Conservation (phyloP, 2,329 filamentous ascomycete species). For the Clarireedia sp. region DNA sequence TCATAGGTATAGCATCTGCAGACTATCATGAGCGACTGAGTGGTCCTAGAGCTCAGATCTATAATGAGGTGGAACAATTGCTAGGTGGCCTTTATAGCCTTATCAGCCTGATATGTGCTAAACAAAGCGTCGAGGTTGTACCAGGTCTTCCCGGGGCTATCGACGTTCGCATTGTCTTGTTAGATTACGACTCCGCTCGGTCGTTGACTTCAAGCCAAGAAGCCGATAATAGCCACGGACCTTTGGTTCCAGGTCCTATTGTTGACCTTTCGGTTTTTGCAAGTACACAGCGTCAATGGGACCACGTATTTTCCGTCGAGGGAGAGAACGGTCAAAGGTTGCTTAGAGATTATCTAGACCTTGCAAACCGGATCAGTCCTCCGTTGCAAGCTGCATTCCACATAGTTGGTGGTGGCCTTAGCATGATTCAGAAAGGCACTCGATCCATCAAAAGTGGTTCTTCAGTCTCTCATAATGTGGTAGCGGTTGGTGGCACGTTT, state of each 20-base stretch:
- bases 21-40: slow-evolving; percentile 41
- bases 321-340: slow-evolving; percentile 56
- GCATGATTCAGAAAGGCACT: slow-evolving; percentile 31
- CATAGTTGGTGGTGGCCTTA: slow-evolving; percentile 45
- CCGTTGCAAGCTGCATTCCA: slow-evolving; percentile 44
- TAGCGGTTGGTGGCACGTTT: slow-evolving; percentile 88
- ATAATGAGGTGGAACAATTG: slow-evolving; percentile 62
- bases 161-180: slow-evolving; percentile 65
- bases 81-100: slow-evolving; percentile 73
- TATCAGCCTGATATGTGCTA: slow-evolving; percentile 62
- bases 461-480: slow-evolving; percentile 42
- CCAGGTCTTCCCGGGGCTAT: slow-evolving; percentile 62
- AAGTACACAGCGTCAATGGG: slow-evolving; percentile 51
- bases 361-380: slow-evolving; percentile 40
- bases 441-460: slow-evolving; percentile 8
- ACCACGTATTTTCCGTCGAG: slow-evolving; percentile 55
- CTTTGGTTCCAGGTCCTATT: slow-evolving; percentile 29
- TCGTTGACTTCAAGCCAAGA: slow-evolving; percentile 31
- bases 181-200: slow-evolving; percentile 49
- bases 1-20: slow-evolving; percentile 54
- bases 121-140: slow-evolving; percentile 46
- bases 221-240: not conserved
- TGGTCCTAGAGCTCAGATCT: slow-evolving; percentile 46
- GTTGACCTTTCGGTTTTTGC: slow-evolving; percentile 45
- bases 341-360: slow-evolving; percentile 40